These are phyloP conservation scores for Omphalotus guepiniiformis DNA, from an alignment of 768 basidiomycete genomes.

Conservation along the genomic window DNA sequence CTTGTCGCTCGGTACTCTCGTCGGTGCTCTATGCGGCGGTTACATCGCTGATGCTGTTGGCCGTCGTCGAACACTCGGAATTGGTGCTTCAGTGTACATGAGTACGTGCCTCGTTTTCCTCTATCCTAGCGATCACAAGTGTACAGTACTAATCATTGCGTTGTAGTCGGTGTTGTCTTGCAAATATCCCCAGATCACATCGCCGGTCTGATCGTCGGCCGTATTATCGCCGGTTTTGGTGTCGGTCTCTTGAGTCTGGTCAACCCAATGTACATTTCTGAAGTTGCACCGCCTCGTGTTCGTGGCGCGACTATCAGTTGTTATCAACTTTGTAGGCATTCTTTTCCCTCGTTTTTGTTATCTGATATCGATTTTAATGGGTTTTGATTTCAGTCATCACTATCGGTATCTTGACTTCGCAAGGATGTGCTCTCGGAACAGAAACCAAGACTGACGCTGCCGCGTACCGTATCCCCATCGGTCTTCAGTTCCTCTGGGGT, in stretches of 20 bases:
- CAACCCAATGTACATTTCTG: constrained; percentile 48
- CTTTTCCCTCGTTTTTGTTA: too few species aligned
- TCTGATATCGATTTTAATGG: too few species aligned
- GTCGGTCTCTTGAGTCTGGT: constrained; percentile 74
- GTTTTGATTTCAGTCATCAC: too few species aligned
- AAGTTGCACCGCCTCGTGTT: constrained; percentile 76
- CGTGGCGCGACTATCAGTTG: constrained; percentile 67
- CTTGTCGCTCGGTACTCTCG: constrained; percentile 86
- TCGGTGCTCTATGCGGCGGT: constrained; percentile 55
- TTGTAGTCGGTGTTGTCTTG: constrained; percentile 61
- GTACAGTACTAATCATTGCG: too few species aligned
- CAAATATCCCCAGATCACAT: constrained; percentile 41
- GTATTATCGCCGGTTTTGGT: constrained; percentile 76
- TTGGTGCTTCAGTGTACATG: constrained; percentile 56
- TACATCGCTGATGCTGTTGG: constrained; percentile 32
- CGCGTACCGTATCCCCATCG: constrained; percentile 68
- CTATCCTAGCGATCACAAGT: too few species aligned
- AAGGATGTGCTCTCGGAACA: constrained; percentile 68
- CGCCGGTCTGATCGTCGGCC: constrained; percentile 38
- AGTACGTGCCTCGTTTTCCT: too few species aligned
- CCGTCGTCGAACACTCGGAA: constrained; percentile 34
- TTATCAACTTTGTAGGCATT: constrained; percentile 70
- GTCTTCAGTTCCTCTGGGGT: constrained; percentile 80
- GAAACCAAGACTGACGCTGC: constrained; percentile 43
- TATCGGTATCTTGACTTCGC: constrained; percentile 69